phyloP scores from a whole-genome alignment of 768 basidiomycete genomes.

The Trametes cubensis region DNA sequence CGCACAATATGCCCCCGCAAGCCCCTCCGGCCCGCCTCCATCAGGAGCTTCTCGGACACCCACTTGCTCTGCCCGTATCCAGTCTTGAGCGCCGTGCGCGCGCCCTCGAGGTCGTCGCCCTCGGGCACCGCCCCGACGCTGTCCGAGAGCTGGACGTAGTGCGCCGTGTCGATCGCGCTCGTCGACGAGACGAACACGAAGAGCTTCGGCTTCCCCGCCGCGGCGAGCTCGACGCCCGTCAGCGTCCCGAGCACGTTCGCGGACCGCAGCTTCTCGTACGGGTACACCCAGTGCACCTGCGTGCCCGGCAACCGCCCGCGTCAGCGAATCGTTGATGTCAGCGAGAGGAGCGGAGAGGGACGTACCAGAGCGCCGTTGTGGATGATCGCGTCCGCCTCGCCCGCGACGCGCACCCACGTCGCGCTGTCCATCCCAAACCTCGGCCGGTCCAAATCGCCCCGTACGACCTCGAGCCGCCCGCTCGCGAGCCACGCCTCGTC shows the following conservation, averaged over 20 bases:
- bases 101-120: slow-evolving; percentile 85
- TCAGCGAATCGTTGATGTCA: no score
- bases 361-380: slow-evolving; percentile 97
- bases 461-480: slow-evolving; percentile 74
- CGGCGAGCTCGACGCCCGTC: slow-evolving; percentile 78
- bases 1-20: slow-evolving; percentile 84
- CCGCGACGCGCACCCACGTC: slow-evolving; percentile 67
- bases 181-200: slow-evolving; percentile 95
- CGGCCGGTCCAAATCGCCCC: slow-evolving; percentile 80
- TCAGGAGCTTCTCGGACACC: slow-evolving; percentile 94
- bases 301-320: no score
- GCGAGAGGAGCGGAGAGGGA: slow-evolving; percentile 14
- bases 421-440: slow-evolving; percentile 69
- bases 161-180: slow-evolving; percentile 88
- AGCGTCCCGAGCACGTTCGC: slow-evolving; percentile 94
- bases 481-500: slow-evolving; percentile 75
- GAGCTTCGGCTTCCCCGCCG: slow-evolving; percentile 70
- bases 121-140: slow-evolving; percentile 77
- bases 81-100: slow-evolving; percentile 70
- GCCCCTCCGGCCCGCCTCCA: slow-evolving; percentile 88
- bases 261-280: slow-evolving; percentile 88
- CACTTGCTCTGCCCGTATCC: slow-evolving; percentile 99
- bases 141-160: slow-evolving; percentile 89
- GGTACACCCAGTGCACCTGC: slow-evolving; percentile 98
- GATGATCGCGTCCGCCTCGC: slow-evolving; percentile 79